Percentiles rank a stretch among this genome's conserved stretches.
These are phyloP conservation scores for Vinca minor DNA, from an alignment of 257 asterid species.

Conservation along the genomic window DNA sequence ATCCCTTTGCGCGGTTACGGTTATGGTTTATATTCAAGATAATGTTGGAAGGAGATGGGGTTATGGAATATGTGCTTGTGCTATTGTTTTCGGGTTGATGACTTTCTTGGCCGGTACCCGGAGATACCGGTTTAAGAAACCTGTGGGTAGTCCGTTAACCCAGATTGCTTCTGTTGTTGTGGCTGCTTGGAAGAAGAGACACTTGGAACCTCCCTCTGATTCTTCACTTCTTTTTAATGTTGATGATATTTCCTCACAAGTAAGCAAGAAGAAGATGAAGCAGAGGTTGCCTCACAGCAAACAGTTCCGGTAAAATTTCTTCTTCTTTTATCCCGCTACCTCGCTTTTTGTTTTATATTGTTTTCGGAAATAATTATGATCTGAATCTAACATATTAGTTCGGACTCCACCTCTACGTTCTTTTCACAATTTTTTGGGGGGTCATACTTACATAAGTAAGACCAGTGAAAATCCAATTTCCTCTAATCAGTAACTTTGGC, in stretches of 20 bases:
- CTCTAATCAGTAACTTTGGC: no score
- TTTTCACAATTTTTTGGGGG: no score
- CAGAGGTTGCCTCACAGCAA: conserved; percentile 66
- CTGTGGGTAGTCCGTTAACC: conserved; percentile 67
- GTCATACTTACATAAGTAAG: no score
- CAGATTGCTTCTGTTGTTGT: conserved; percentile 59
- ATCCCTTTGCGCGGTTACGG: conserved; percentile 64
- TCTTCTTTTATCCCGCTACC: neutral
- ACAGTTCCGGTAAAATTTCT: conserved; percentile 50
- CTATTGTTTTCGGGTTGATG: conserved; percentile 41
- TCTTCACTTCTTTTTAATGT: conserved; percentile 34
- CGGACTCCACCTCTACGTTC: no score
- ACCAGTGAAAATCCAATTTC: no score
- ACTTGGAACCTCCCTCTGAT: conserved; percentile 47
- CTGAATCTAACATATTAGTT: no score
- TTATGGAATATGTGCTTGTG: conserved; percentile 75
- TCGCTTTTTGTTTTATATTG: neutral
- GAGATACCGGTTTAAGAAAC: conserved; percentile 71
- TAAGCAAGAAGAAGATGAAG: conserved; percentile 30
- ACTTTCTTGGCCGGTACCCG: conserved; percentile 53
- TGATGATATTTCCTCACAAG: conserved; percentile 32
- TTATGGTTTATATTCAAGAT: conserved; percentile 75
- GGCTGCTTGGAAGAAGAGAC: conserved; percentile 61
- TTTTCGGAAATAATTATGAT: no score
- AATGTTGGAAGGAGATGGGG: conserved; percentile 74